Evolutionary conservation across 306 rosid species (phyloP), one percentile per base, ranked within the genome.

Genomic region (Castanopsis chinensis): DNA sequence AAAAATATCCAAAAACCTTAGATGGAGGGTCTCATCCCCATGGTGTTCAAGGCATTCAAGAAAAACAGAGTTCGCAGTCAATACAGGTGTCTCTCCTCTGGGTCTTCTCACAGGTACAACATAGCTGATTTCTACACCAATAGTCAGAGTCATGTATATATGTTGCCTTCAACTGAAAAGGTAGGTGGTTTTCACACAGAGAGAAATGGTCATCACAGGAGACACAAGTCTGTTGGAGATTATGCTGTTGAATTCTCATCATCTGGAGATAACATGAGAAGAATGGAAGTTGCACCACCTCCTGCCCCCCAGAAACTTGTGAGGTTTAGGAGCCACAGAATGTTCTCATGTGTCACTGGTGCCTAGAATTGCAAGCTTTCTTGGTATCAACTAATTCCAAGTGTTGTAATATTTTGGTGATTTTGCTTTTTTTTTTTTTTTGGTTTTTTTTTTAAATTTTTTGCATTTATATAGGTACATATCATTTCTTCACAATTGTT

Each of bases 11-110:
- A 67, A 25, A 18, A 30, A 3, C 19, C 51, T 3, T 3, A 18
- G 72, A 67, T 67, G 72, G 72, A 67, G 52, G 72, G 72, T 67
- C 72, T 67, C 51, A 33, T 67, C 27, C 72, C 72, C 72, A 67
- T 67, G 72, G 72, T 67, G 0, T 67, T 0, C 51, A 67, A 67
- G 52, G 72, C 35, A 33, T 6, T 67, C 27, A 67, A 33, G 71
- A 67, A n/a, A 35, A 67, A 3, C 4, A 67, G 3, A 19, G 51
- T 67, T 33, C 72, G 72, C 51, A 43, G 52, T 1, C 27, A 67
- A 3, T 67, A 67, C 72, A 33, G 72, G 5, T 15, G 4, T 9
- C 72, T 67, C 51, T 67, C 72, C 51, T 67, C 72, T 0, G 72
- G 14, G 7, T 6, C 14, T 19, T 45, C 72, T 67, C 72, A 32